These are phyloP conservation scores for Tremella fuciformis DNA, from an alignment of 768 basidiomycete genomes.

Conservation along the genomic window DNA sequence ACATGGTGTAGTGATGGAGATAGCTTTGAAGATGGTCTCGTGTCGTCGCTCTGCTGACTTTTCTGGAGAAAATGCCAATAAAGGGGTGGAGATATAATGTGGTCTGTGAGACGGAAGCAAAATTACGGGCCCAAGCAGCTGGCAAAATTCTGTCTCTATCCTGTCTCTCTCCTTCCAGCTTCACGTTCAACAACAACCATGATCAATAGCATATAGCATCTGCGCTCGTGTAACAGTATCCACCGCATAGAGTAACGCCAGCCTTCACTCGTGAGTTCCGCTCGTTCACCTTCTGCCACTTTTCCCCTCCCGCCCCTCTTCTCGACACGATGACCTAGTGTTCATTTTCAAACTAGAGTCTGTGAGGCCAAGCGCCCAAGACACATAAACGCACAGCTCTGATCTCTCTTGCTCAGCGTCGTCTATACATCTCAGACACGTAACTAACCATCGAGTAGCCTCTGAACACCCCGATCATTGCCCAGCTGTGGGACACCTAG, in stretches of 20 bases:
- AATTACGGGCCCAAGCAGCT: constrained; percentile 4
- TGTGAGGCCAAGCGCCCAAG: constrained; percentile 50
- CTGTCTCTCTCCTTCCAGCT: constrained; percentile 7
- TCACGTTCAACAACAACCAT: constrained; percentile 3
- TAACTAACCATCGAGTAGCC: not conserved
- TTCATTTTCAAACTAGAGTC: constrained; percentile 52
- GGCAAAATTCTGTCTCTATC: constrained; percentile 15
- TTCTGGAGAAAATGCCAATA: constrained; percentile 32
- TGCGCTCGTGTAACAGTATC: not conserved
- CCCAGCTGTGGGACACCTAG: not conserved
- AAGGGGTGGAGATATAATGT: constrained; percentile 9
- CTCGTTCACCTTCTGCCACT: constrained; percentile 5
- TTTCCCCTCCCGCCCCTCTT: constrained; percentile 6
- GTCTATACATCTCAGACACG: not conserved
- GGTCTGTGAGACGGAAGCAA: constrained; percentile 9
- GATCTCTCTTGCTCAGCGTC: constrained; percentile 18
- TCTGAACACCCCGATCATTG: not conserved
- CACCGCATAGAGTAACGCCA: not conserved
- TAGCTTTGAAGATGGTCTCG: not conserved
- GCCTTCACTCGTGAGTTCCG: not conserved
- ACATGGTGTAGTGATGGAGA: constrained; percentile 17
- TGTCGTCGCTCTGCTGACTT: constrained; percentile 19
- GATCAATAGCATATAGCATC: not conserved
- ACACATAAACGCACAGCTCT: constrained; percentile 50
- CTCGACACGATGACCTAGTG: constrained; percentile 44